Evolutionary conservation across 768 basidiomycete genomes (phyloP).

Genomic region (Trametes cingulata): DNA sequence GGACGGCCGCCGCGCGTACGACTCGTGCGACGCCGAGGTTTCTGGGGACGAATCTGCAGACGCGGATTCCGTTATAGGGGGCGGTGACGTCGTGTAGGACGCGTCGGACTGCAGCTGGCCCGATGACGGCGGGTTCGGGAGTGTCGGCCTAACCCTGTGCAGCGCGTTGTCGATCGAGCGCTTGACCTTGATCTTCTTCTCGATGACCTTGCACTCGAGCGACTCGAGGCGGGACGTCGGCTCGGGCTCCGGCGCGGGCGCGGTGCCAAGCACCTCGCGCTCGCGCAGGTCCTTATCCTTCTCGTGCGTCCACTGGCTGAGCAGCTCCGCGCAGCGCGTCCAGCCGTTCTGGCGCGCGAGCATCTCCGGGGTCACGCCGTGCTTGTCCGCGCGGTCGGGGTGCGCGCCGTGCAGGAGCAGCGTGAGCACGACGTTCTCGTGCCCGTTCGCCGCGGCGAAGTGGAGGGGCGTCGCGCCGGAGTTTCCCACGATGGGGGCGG

Average conservation of each 20-base stretch:
- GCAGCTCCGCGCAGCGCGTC: conserved; percentile 71
- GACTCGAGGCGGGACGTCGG: conserved; percentile 10
- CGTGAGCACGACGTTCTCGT: conserved; percentile 71
- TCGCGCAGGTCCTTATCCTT: conserved; percentile 64
- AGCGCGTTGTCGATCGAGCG: conserved; percentile 75
- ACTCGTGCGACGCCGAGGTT: conserved; percentile 28
- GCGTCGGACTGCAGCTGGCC: conserved; percentile 27
- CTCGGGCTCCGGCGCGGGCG: conserved; percentile 9
- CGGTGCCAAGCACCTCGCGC: conserved; percentile 36
- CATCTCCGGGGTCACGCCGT: conserved; percentile 84
- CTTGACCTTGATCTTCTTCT: conserved; percentile 63
- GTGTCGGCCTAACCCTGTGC: conserved; percentile 44
- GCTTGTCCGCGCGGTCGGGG: conserved; percentile 83
- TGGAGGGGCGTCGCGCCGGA: conserved; percentile 95
- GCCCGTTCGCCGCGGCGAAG: conserved; percentile 95
- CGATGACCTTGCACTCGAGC: conserved; percentile 19
- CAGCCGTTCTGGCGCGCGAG: conserved; percentile 82
- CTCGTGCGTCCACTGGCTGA: conserved; percentile 66
- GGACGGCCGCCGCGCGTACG: conserved; percentile 58
- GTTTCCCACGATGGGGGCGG: conserved; percentile 72
- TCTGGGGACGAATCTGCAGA: conserved; percentile 26
- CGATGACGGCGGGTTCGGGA: conserved; percentile 30
- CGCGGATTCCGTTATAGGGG: conserved; percentile 10
- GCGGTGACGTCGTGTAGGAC: conserved; percentile 23
- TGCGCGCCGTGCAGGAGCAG: conserved; percentile 86